Evolutionary conservation across 495 filamentous ascomycete genomes (phyloP).

Genomic region (Immersiella caudata): DNA sequence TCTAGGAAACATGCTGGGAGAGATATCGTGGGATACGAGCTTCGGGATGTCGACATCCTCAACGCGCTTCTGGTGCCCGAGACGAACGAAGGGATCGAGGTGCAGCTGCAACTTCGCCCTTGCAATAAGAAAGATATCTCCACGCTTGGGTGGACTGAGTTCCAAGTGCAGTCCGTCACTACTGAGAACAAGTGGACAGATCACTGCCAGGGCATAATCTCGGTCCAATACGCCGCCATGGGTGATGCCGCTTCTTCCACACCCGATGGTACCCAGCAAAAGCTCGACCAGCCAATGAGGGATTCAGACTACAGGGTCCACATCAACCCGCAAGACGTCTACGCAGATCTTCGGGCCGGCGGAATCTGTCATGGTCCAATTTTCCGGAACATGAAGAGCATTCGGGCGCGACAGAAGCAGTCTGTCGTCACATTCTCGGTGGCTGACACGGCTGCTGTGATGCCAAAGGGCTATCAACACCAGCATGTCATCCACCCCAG

Average conservation of each 20-base stretch:
- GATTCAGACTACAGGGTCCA: constrained; percentile 30
- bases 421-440: constrained; percentile 35
- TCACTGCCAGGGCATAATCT: constrained; percentile 39
- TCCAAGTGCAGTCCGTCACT: constrained; percentile 48
- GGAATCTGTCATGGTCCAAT: constrained; percentile 44
- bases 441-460: constrained; percentile 42
- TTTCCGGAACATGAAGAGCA: constrained; percentile 41
- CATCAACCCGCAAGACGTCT: constrained; percentile 33
- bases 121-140: constrained; percentile 42
- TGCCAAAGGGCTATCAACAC: constrained; percentile 48
- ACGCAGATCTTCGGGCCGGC: constrained; percentile 31
- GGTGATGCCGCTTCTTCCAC: constrained; percentile 15
- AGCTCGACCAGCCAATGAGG: constrained; percentile 7
- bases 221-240: constrained; percentile 25
- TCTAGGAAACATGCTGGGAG: background rate
- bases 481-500: constrained; percentile 53
- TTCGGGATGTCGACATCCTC: constrained; percentile 48
- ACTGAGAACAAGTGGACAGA: constrained; percentile 46
- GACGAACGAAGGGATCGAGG: constrained; percentile 40
- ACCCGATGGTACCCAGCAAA: constrained; percentile 6
- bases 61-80: constrained; percentile 48
- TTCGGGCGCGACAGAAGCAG: constrained; percentile 29
- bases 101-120: constrained; percentile 45
- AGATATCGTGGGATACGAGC: constrained; percentile 31
- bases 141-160: constrained; percentile 41